phyloP scores from a whole-genome alignment of 139 green algal genomes.

The Parachlorella kessleri region DNA sequence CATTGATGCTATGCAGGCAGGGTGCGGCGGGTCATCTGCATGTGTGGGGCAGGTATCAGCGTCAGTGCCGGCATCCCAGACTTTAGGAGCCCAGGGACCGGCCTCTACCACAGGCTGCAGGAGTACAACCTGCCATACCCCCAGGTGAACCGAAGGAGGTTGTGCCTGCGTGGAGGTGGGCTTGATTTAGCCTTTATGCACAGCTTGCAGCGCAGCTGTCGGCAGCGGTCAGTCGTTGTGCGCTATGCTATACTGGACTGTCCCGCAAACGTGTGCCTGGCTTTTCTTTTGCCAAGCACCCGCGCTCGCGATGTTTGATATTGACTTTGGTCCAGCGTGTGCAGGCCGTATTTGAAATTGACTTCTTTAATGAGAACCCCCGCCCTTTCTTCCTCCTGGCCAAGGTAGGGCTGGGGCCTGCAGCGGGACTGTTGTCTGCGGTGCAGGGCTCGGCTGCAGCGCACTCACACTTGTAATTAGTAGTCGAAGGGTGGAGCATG shows the following conservation, averaged over 20 bases:
- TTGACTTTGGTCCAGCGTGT: too few species aligned
- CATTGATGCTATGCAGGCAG: not conserved
- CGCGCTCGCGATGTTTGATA: too few species aligned
- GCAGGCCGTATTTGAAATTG: slow-evolving; percentile 75
- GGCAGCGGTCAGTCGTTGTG: too few species aligned
- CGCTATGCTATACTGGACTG: too few species aligned
- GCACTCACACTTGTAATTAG: too few species aligned
- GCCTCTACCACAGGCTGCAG: slow-evolving; percentile 72
- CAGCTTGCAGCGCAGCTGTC: too few species aligned
- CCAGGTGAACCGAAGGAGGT: not conserved
- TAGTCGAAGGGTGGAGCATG: too few species aligned
- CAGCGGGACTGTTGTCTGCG: too few species aligned
- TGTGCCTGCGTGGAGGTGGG: not conserved
- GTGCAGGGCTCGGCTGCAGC: too few species aligned
- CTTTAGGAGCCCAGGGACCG: slow-evolving; percentile 70
- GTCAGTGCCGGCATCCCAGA: slow-evolving; percentile 69
- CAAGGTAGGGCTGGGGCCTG: slow-evolving; percentile 49
- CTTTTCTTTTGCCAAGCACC: too few species aligned
- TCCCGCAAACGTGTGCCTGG: too few species aligned
- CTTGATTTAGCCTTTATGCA: too few species aligned
- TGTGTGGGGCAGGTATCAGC: slow-evolving; percentile 76
- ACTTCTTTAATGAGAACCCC: slow-evolving; percentile 70
- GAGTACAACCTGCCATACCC: slow-evolving; percentile 57
- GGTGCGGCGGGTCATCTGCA: slow-evolving; percentile 55
- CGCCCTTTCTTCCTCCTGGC: slow-evolving; percentile 76